Conservation (phyloP, 176 grass and related monocot genomes). For the Avena sativa region DNA sequence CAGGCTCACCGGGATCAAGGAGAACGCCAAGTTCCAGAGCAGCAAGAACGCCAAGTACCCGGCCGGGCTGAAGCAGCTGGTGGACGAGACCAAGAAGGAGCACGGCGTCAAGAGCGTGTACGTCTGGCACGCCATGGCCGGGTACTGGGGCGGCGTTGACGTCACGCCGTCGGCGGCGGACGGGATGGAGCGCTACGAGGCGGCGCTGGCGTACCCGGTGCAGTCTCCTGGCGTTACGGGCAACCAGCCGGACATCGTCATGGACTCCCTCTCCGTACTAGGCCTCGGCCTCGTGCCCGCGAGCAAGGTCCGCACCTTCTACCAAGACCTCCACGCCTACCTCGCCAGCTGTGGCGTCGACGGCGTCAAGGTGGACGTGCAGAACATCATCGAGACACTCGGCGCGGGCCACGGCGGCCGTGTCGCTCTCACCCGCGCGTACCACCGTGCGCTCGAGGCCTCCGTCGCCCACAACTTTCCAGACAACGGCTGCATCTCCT, state of each 20-base stretch:
- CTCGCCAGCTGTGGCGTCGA: constrained; percentile 70
- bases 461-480: constrained; percentile 67
- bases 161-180: constrained; percentile 46
- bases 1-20: constrained; percentile 80
- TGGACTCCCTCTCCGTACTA: constrained; percentile 70
- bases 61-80: constrained; percentile 60
- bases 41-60: constrained; percentile 80
- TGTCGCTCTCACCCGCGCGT: constrained; percentile 60
- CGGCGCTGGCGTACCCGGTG: constrained; percentile 64
- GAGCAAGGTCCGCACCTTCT: constrained; percentile 51
- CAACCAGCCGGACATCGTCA: constrained; percentile 79
- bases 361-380: constrained; percentile 90
- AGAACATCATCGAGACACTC: constrained; percentile 85
- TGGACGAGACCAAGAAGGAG: constrained; percentile 52
- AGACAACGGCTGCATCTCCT: constrained; percentile 83
- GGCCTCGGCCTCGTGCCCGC: constrained; percentile 76
- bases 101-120: constrained; percentile 71
- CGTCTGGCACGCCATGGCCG: constrained; percentile 86
- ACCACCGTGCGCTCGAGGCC: constrained; percentile 75
- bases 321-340: constrained; percentile 80
- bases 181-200: constrained; percentile 66
- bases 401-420: constrained; percentile 78
- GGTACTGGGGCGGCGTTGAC: constrained; percentile 73
- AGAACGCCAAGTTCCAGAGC: constrained; percentile 83
- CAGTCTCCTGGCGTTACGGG: constrained; percentile 65